Percentiles rank a stretch among this genome's conserved stretches.
Conservation (phyloP, 129 eudicot species). For the Mikania micrantha region DNA sequence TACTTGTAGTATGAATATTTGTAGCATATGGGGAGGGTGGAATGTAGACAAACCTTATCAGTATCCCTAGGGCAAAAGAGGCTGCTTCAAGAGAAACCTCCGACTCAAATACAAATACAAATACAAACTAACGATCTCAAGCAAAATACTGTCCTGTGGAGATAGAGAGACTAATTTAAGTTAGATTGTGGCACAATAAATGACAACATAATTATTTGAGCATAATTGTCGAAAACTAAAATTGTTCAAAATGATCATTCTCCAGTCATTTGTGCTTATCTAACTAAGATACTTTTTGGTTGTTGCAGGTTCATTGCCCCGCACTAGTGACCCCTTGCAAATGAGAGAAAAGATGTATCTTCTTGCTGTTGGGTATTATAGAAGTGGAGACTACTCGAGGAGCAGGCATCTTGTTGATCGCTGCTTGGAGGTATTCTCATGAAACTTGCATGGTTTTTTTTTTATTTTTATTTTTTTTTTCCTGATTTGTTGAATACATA, state of each 20-base stretch:
- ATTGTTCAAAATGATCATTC: neutral
- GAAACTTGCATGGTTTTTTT: neutral
- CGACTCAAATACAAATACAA: too few species aligned
- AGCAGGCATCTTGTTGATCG: conserved; percentile 87
- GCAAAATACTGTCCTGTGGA: too few species aligned
- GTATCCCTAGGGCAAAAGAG: too few species aligned
- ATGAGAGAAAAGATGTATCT: conserved; percentile 79
- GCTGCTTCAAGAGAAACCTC: too few species aligned
- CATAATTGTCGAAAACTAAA: neutral
- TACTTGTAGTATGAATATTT: too few species aligned
- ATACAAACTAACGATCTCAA: too few species aligned
- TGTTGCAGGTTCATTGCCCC: conserved; percentile 57
- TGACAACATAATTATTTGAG: too few species aligned
- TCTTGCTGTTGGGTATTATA: conserved; percentile 78
- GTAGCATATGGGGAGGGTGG: too few species aligned
- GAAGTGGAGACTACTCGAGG: conserved; percentile 80
- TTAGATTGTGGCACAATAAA: too few species aligned
- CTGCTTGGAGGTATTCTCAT: conserved; percentile 64
- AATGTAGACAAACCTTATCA: too few species aligned
- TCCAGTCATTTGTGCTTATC: neutral
- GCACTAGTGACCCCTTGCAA: conserved; percentile 44
- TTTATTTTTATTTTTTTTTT: too few species aligned
- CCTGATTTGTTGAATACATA: neutral
- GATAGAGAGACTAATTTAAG: too few species aligned
- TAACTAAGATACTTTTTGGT: neutral